A percentile compares a stretch with the other conserved stretches of the same genome.
These are phyloP conservation scores for Cerioporus squamosus DNA, from an alignment of 1,284 basidiomycete species.

Conservation along the genomic window DNA sequence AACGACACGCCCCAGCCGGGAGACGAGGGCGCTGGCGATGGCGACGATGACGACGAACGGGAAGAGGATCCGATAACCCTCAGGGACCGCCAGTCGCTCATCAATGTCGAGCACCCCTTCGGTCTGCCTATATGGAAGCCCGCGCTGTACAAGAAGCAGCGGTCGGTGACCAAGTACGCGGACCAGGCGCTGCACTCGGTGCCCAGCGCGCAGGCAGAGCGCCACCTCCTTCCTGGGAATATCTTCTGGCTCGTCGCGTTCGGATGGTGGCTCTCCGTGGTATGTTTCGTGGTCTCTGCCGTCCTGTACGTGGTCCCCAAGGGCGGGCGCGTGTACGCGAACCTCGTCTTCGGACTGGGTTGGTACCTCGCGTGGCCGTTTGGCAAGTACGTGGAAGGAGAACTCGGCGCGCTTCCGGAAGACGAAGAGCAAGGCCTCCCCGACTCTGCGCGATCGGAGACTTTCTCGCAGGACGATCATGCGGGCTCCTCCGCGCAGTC, in stretches of 20 bases:
- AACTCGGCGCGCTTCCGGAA: constrained; percentile 50
- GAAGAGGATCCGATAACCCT: constrained; percentile 93
- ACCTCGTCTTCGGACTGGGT: constrained; percentile 89
- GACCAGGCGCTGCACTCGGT: constrained; percentile 93
- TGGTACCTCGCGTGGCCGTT: constrained; percentile 99
- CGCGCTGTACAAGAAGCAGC: constrained; percentile 97
- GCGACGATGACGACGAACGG: constrained; percentile 43
- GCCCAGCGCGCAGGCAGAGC: constrained; percentile 90
- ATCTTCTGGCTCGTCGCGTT: constrained; percentile 89
- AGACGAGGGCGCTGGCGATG: constrained; percentile 25
- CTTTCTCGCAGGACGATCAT: constrained; percentile 10
- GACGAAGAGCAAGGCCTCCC: constrained; percentile 47
- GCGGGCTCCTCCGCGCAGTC: constrained; percentile 21
- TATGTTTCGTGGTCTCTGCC: constrained; percentile 71
- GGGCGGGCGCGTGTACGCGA: constrained; percentile 85
- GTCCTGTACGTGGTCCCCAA: constrained; percentile 77
- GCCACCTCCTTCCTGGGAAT: constrained; percentile 91
- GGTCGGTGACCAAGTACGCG: constrained; percentile 95
- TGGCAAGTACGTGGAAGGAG: constrained; percentile 97
- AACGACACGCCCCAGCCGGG: constrained; percentile 24
- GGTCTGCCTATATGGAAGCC: constrained; percentile 99
- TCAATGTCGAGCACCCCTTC: constrained; percentile 99
- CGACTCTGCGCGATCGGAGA: constrained; percentile 11
- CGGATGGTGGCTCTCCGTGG: constrained; percentile 89
- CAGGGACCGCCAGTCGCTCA: constrained; percentile 96